Evolutionary conservation across 2,329 filamentous ascomycete species (phyloP).

Genomic region (Rhytidhysteron rufulum): DNA sequence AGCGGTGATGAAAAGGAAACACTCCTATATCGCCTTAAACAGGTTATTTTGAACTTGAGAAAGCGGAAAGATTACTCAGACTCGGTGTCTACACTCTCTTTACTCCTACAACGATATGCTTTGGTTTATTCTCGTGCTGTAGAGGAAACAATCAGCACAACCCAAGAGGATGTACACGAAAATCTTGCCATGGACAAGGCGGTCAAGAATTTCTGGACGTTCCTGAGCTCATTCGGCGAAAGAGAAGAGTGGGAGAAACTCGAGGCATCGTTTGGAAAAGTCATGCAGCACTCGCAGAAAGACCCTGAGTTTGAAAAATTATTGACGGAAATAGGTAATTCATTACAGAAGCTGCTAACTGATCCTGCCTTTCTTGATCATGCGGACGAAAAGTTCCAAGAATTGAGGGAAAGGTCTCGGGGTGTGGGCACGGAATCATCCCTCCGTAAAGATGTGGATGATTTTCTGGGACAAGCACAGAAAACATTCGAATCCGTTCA

Average conservation of each 20-base stretch:
- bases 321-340: conserved; percentile 67
- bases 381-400: conserved; percentile 61
- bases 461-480: conserved; percentile 65
- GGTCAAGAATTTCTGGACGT: conserved; percentile 72
- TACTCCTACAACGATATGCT: conserved; percentile 75
- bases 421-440: conserved; percentile 62
- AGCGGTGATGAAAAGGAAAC: conserved; percentile 69
- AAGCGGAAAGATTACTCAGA: conserved; percentile 78
- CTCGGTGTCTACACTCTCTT: conserved; percentile 74
- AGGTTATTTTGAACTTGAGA: conserved; percentile 69
- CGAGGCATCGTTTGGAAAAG: conserved; percentile 62
- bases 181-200: conserved; percentile 75
- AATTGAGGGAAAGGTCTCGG: conserved; percentile 55
- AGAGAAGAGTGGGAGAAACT: conserved; percentile 70
- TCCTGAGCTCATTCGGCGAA: conserved; percentile 78
- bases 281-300: conserved; percentile 69
- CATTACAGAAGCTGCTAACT: conserved; percentile 75
- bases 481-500: conserved; percentile 65
- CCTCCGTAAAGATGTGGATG: conserved; percentile 69
- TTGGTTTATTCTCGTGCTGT: conserved; percentile 71
- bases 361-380: conserved; percentile 84
- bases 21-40: conserved; percentile 70
- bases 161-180: conserved; percentile 66
- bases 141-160: conserved; percentile 61
- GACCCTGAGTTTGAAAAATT: conserved; percentile 81